Evolutionary conservation across 1,284 basidiomycete species (phyloP), one percentile per base, ranked within the genome.

Genomic region (Ganoderma resinaceum): DNA sequence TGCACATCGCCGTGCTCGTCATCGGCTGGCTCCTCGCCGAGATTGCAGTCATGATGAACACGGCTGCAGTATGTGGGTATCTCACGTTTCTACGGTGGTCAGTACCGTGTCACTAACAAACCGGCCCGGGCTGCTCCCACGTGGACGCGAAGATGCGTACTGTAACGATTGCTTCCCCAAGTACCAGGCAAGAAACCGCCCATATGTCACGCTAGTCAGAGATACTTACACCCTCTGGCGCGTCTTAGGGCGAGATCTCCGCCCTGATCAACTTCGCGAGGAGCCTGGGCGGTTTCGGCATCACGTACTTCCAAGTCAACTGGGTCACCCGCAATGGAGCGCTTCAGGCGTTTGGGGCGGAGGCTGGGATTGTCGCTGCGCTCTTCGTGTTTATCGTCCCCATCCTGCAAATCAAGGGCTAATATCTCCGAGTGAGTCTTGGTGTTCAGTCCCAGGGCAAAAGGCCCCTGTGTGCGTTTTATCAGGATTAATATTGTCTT

Each of bases 21-120:
- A 81, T 89, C 77, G 87, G 87, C 3, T 89, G 88, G 88, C 87
- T 86, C 0, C 82, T 88, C 40, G 84, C 86, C 0, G 82, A 86
- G 67, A 70, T 84, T 8, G 79, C 85, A 0, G 79, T 85, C 66
- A 89, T 89, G 87, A 80, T 89, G 71, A 86, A 83, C 69, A 89
- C 87, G 0, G 85, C 87, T n/a, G 86, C 83, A 2, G 80, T 88
- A 52, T 88, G 83, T 85, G 65, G 63, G 84, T 75, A 7, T 31
- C n/a, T 38, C 26, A 5, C 29, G 2, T n/a, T 26, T 35, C 66
- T 63, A 31, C 65, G 66, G 43, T 67, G 64, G 53, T 9, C 53
- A 55, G n/a, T 14, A 8, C 11, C 16, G n/a, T 33, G 2, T 38
- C 29, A 38, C 20, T 62, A 61, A 55, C 63, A 26, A 35, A 1